Evolutionary conservation across 2,329 filamentous ascomycete species (phyloP), one percentile per base, ranked within the genome.

Genomic region (Fusarium sp.): DNA sequence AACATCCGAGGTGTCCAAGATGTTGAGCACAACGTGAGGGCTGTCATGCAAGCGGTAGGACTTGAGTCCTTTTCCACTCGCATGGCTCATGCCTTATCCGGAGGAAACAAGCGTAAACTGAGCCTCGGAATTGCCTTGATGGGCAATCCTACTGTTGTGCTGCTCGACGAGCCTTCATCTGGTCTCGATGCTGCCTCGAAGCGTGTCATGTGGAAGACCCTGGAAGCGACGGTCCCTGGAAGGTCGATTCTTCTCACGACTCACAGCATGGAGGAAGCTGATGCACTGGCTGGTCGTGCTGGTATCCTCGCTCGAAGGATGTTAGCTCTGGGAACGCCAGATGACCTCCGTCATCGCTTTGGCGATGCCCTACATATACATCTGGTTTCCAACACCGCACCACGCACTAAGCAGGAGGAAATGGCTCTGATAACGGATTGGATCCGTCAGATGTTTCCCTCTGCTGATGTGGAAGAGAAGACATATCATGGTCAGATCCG

Each of bases 191-290:
- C 94, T 0, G 94, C 93, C 0, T 91, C 93, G 0, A 98, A 98
- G 79, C 88, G 95, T 42, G 87, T 97, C 69, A 97, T 98, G 92
- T 98, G 95, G 95, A 89, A 89, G 58, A 97, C 94, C 0, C 84
- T 98, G 1, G 88, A 88, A 5, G 86, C 89, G 2, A 90, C 94
- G 5, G 90, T 91, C 0, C 87, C 89, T 0, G 94, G 94, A 0
- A 88, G 94, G n/a, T 92, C 91, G 1, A 88, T 98, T 17, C 84
- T 98, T 3, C 86, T 98, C 19, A 98, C 95, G 0, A 98, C 95
- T 0, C 95, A 98, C 78, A 93, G 89, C 49, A 97, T 98, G 94
- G 94, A 98, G 78, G 95, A 98, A 80, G 95, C 94, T 1, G 94
- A 97, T 75, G 94, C 94, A 1, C 84, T 98, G 4, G 94, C 94